Conservation (phyloP, 108 stramenopile species). For the Conticribra guillardii region DNA sequence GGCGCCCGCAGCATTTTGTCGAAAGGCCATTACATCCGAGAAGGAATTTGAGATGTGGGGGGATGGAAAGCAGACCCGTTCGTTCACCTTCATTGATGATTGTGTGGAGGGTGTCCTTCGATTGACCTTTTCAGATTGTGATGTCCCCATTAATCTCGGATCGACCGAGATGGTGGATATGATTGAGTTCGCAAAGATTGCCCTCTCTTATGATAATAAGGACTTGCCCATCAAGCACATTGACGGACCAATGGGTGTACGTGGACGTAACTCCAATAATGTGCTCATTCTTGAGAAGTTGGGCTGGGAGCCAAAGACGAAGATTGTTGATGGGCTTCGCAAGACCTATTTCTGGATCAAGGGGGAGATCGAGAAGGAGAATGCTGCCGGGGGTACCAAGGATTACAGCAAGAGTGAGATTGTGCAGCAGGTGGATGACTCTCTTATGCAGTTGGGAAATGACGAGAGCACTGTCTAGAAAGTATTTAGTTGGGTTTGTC, state of each 20-base stretch:
- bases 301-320: constrained; percentile 94
- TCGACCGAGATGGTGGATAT: constrained; percentile 97
- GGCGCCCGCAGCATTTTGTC: constrained; percentile 99
- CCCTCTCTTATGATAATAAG: constrained; percentile 89
- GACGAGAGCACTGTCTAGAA: constrained; percentile 57
- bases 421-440: constrained; percentile 92
- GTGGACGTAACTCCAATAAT: constrained; percentile 98
- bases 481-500: too few relatives aligned
- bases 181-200: constrained; percentile 95
- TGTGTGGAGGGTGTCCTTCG: constrained; percentile 97
- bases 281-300: constrained; percentile 92
- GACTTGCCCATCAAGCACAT: constrained; percentile 97
- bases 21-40: constrained; percentile 94
- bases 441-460: constrained; percentile 83
- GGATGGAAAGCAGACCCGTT: constrained; percentile 97
- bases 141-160: constrained; percentile 94
- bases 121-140: constrained; percentile 94
- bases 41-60: constrained; percentile 97
- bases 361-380: constrained; percentile 88
- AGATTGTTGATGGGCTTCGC: constrained; percentile 86
- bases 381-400: constrained; percentile 59
- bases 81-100: constrained; percentile 99
- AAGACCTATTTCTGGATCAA: constrained; percentile 98
- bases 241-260: constrained; percentile 98
- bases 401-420: constrained; percentile 83